phyloP scores from a whole-genome alignment of 495 filamentous ascomycete genomes.

The Chaetomium fimeti region DNA sequence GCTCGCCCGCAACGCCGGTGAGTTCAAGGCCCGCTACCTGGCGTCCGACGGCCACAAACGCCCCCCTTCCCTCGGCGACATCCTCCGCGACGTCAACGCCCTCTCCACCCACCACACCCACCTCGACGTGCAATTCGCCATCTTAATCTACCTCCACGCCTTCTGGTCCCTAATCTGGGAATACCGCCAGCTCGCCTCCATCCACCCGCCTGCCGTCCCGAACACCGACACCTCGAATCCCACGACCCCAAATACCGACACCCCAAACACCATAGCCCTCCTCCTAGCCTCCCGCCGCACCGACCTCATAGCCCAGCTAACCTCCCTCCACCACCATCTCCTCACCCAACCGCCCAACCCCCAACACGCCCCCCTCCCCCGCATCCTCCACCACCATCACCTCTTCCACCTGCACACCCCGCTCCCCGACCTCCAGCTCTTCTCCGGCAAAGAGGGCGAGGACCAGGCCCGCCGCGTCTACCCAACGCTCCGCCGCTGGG shows the following conservation, averaged over 20 bases:
- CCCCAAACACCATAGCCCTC: constrained; percentile 28
- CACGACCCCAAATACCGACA: constrained; percentile 40
- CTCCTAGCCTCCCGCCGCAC: constrained; percentile 28
- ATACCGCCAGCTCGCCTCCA: constrained; percentile 56
- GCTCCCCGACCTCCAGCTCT: constrained; percentile 63
- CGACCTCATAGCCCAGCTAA: constrained; percentile 28
- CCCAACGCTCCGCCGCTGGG: constrained; percentile 55
- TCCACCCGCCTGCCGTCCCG: constrained; percentile 32
- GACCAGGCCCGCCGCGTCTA: constrained; percentile 58
- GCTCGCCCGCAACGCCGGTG: constrained; percentile 53
- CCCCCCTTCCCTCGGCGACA: constrained; percentile 50
- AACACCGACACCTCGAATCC: constrained; percentile 43
- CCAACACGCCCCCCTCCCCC: constrained; percentile 53
- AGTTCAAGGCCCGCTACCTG: constrained; percentile 57
- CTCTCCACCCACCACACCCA: constrained; percentile 41
- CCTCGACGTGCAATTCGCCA: constrained; percentile 53
- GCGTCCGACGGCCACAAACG: constrained; percentile 33
- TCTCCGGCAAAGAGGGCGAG: constrained; percentile 61
- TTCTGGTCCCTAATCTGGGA: constrained; percentile 60
- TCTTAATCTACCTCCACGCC: constrained; percentile 54
- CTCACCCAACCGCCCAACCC: constrained; percentile 61
- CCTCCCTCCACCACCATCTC: constrained; percentile 53
- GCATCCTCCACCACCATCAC: constrained; percentile 56
- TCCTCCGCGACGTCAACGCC: constrained; percentile 52
- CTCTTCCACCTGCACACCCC: constrained; percentile 61